phyloP scores from a whole-genome alignment of 805 yeast genomes.

The Metschnikowia aberdeeniae region DNA sequence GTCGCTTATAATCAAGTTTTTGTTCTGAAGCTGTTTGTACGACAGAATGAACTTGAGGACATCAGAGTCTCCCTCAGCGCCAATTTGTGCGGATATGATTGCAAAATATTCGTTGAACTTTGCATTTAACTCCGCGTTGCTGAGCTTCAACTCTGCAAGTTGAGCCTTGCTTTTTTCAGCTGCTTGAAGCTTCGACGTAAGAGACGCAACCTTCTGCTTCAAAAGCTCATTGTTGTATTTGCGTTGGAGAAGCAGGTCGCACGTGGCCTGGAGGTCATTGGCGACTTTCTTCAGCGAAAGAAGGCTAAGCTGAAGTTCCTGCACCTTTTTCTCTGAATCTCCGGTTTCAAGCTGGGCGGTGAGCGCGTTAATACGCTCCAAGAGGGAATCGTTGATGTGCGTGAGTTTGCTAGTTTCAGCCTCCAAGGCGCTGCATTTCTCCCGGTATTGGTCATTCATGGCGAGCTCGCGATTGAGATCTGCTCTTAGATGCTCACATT shows the following conservation, averaged over 20 bases:
- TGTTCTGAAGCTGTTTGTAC: slow-evolving; percentile 31
- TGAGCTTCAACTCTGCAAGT: slow-evolving; percentile 46
- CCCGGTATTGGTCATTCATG: slow-evolving; percentile 36
- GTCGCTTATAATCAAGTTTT: slow-evolving; percentile 34
- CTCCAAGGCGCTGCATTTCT: slow-evolving; percentile 30
- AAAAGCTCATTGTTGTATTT: slow-evolving; percentile 48
- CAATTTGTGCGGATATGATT: slow-evolving; percentile 33
- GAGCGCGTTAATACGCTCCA: slow-evolving; percentile 25
- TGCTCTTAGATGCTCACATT: slow-evolving; percentile 32
- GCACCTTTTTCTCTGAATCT: slow-evolving; percentile 23
- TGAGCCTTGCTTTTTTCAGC: slow-evolving; percentile 43
- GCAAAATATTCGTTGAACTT: slow-evolving; percentile 47
- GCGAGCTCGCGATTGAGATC: slow-evolving; percentile 32
- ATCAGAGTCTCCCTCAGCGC: slow-evolving; percentile 7
- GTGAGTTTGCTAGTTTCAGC: slow-evolving; percentile 25
- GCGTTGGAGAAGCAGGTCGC: slow-evolving; percentile 47
- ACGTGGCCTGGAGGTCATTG: slow-evolving; percentile 49
- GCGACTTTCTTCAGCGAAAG: slow-evolving; percentile 40
- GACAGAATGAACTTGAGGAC: slow-evolving; percentile 28
- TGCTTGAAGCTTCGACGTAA: slow-evolving; percentile 35
- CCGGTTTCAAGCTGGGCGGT: slow-evolving; percentile 10
- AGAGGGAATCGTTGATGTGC: slow-evolving; percentile 28
- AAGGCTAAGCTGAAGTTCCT: slow-evolving; percentile 20
- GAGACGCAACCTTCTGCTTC: slow-evolving; percentile 48
- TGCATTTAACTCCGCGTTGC: slow-evolving; percentile 44